A percentile compares a stretch with the other conserved stretches of the same genome.
phyloP scores from a whole-genome alignment of 2,329 filamentous ascomycete genomes.

The Eurotiales sp. region DNA sequence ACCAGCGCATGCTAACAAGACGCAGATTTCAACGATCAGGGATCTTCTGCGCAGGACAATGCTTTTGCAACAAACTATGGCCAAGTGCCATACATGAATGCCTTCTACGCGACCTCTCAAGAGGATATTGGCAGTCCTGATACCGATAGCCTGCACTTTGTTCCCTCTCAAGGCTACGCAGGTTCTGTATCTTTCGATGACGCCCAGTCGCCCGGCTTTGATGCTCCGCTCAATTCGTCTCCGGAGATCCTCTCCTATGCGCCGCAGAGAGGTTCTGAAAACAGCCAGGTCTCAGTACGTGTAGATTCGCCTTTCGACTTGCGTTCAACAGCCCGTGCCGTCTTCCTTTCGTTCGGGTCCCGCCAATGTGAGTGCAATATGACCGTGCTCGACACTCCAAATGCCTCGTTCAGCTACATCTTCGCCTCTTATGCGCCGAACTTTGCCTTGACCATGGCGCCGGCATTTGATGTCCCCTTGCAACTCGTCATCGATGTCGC shows the following conservation, averaged over 20 bases:
- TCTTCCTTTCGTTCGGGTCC: slow-evolving; percentile 73
- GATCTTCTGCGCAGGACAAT: slow-evolving; percentile 36
- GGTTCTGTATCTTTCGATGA: slow-evolving; percentile 53
- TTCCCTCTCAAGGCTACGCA: slow-evolving; percentile 35
- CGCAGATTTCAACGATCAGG: slow-evolving; percentile 26
- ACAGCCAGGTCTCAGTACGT: slow-evolving; percentile 69
- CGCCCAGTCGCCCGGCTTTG: slow-evolving; percentile 64
- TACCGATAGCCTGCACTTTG: slow-evolving; percentile 38
- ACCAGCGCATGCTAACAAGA: too few species aligned
- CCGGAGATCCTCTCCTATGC: slow-evolving; percentile 66
- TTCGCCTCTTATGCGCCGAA: slow-evolving; percentile 70
- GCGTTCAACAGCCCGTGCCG: slow-evolving; percentile 50
- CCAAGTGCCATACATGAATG: slow-evolving; percentile 37
- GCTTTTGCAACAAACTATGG: slow-evolving; percentile 37
- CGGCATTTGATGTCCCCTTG: slow-evolving; percentile 55
- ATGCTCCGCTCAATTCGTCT: slow-evolving; percentile 55
- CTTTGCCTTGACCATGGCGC: slow-evolving; percentile 54
- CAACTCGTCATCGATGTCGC: slow-evolving; percentile 59
- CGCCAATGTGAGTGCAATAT: slow-evolving; percentile 67
- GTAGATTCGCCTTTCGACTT: slow-evolving; percentile 74
- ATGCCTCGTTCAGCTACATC: slow-evolving; percentile 64
- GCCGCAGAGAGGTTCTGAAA: slow-evolving; percentile 64
- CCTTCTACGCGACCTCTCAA: slow-evolving; percentile 39
- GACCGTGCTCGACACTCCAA: slow-evolving; percentile 55
- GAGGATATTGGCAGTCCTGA: slow-evolving; percentile 39